Percentiles rank a stretch among this genome's conserved stretches.
Evolutionary conservation across 2,329 filamentous ascomycete species (phyloP).

Genomic region (Periconia digitata): DNA sequence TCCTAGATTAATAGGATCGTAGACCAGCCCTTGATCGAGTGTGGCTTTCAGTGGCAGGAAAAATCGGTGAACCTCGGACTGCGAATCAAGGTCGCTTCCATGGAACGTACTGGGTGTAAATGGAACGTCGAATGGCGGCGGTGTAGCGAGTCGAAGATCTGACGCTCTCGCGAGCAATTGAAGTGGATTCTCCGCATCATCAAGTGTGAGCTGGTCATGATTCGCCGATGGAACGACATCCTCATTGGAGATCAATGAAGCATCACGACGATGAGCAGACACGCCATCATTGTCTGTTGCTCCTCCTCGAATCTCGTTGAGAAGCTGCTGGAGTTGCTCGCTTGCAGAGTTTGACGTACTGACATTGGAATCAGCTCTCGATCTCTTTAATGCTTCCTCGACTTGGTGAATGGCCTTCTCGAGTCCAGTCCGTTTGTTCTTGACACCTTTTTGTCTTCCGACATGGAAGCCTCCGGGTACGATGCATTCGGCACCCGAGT

Average conservation of each 20-base stretch:
- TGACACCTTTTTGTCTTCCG: conserved; percentile 73
- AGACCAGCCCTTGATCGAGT: conserved; percentile 63
- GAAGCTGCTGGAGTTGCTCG: conserved; percentile 51
- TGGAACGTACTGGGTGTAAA: conserved; percentile 31
- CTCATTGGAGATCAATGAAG: conserved; percentile 19
- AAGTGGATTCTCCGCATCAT: conserved; percentile 74
- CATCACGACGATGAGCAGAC: conserved; percentile 15
- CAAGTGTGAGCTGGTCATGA: conserved; percentile 57
- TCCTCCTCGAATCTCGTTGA: conserved; percentile 50
- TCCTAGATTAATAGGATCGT: conserved; percentile 70
- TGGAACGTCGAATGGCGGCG: conserved; percentile 21
- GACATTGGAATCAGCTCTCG: conserved; percentile 25
- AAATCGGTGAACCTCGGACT: conserved; percentile 61
- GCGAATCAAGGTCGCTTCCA: conserved; percentile 41
- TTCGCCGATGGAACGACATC: conserved; percentile 25
- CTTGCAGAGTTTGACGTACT: conserved; percentile 22
- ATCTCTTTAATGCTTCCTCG: conserved; percentile 60
- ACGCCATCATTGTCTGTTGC: not conserved
- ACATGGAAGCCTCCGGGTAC: conserved; percentile 66
- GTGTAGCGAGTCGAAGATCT: conserved; percentile 61
- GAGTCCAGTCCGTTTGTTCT: conserved; percentile 74
- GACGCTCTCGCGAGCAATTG: conserved; percentile 74
- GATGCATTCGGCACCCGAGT: conserved; percentile 62
- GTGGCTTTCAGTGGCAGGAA: conserved; percentile 66
- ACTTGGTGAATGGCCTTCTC: conserved; percentile 76